These are phyloP conservation scores for Datisca glomerata DNA, from an alignment of 306 rosid species.

Conservation along the genomic window DNA sequence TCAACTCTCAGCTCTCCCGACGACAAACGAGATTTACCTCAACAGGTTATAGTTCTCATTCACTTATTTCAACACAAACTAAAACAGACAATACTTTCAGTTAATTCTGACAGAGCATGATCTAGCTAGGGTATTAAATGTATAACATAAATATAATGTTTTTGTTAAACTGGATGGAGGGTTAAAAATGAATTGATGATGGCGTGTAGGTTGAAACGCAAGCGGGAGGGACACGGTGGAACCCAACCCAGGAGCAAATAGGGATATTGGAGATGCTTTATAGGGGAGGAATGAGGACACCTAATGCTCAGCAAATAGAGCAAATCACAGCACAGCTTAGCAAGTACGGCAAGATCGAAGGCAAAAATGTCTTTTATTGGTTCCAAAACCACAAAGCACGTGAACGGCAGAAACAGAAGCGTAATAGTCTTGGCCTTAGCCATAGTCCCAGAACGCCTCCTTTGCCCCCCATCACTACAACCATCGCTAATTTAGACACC, in stretches of 20 bases:
- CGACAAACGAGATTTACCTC: constrained; percentile 32
- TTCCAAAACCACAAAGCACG: constrained; percentile 97
- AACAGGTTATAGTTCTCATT: neutral
- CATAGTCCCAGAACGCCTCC: constrained; percentile 47
- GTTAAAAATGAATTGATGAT: too few relatives aligned
- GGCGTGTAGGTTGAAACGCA: constrained; percentile 50
- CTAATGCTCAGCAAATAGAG: constrained; percentile 86
- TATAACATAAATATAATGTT: too few relatives aligned
- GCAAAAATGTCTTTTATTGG: constrained; percentile 98
- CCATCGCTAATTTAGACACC: constrained; percentile 16
- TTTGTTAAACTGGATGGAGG: too few relatives aligned
- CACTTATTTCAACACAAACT: too few relatives aligned
- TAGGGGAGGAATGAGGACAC: constrained; percentile 85
- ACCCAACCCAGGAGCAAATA: constrained; percentile 94
- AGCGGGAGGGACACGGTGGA: constrained; percentile 94
- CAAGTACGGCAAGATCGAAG: constrained; percentile 90
- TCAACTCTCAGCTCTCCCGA: constrained; percentile 25
- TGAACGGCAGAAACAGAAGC: constrained; percentile 90
- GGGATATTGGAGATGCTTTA: constrained; percentile 86
- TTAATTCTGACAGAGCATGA: too few relatives aligned
- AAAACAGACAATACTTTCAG: too few relatives aligned
- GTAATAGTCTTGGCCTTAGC: constrained; percentile 41
- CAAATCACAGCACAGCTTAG: constrained; percentile 66
- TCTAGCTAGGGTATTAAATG: too few relatives aligned
- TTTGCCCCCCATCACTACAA: constrained; percentile 12